Base-by-base conservation (phyloP, 208 protist species). In the Leishmania mexicana region DNA sequence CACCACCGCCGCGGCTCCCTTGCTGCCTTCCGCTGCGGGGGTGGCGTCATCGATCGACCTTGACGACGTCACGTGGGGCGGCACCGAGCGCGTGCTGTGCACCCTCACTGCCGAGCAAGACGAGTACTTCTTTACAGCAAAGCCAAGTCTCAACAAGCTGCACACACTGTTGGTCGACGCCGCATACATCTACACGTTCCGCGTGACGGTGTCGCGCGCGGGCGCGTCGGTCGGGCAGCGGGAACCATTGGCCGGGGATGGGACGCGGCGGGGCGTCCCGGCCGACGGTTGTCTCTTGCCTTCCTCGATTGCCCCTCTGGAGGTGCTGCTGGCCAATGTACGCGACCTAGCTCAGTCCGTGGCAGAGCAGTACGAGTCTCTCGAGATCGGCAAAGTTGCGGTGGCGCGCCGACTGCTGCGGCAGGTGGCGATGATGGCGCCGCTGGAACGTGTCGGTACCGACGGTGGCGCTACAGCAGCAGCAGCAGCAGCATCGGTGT, bases 101-200 rank as follows among this genome's bases (percentile, higher is more conserved):
- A 94, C 90, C 31, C 85, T 96, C n/a, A 91, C 89, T 2, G 81
- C 87, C 1, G 91, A 95, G 57, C 75, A 58, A 53, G 88, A 88
- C 49, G 87, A 90, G 45, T 19, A 81, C 82, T 88, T 88, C 74
- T 95, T 96, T 79, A 91, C 82, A 2, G 89, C 89, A 10, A 88
- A 90, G 76, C 93, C 93, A 19, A 89, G 84, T 53, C 84, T 96
- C 51, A 80, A 88, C 64, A 87, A 91, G 51, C 79, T 78, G 53
- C 93, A 96, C 87, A 96, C 93, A 45, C 81, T 96, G 10, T 87
- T 90, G 53, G 91, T 96, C 2, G 90, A 94, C 82, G 90, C 93
- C 3, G 76, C 87, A 6, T 79, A 94, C 87, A 93, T 96, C 51
- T 95, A 96, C 78, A 87, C 80, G 4, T 94, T 95, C 57, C 76